Conservation (phyloP, 2,329 filamentous ascomycete genomes). For the Neofusicoccum parvum region DNA sequence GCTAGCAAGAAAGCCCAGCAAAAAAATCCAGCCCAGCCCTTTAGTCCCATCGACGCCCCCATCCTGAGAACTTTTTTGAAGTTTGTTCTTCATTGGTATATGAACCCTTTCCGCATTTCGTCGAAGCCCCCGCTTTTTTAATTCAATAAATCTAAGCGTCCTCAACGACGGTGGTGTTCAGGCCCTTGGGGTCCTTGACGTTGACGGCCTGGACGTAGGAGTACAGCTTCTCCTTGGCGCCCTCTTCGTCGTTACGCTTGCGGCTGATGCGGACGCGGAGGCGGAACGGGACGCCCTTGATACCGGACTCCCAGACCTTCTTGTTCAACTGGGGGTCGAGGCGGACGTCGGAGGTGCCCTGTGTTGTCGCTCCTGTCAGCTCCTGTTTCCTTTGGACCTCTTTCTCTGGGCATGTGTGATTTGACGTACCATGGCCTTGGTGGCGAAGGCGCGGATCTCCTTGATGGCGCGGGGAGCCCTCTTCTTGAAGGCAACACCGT, state of each 20-base stretch:
- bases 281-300: slow-evolving; percentile 98
- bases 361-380: slow-evolving; percentile 44
- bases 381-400: not conserved
- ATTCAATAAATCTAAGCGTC: slow-evolving; percentile 53
- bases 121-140: not conserved
- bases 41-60: not conserved
- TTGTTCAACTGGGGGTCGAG: slow-evolving; percentile 99
- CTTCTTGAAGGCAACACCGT: slow-evolving; percentile 99
- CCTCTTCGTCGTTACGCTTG: slow-evolving; percentile 99
- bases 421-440: slow-evolving; percentile 87
- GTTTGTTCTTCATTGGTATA: not conserved
- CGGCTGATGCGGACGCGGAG: slow-evolving; percentile 97
- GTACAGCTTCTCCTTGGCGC: slow-evolving; percentile 99
- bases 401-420: no score
- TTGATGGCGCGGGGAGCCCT: slow-evolving; percentile 97
- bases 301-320: slow-evolving; percentile 99
- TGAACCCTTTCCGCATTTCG: not conserved
- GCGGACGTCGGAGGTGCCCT: slow-evolving; percentile 97
- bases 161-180: slow-evolving; percentile 86
- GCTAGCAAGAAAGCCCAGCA: slow-evolving; percentile 4
- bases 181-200: slow-evolving; percentile 98
- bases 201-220: slow-evolving; percentile 99
- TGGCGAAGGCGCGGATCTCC: slow-evolving; percentile 96
- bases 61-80: not conserved
- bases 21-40: not conserved